Percentiles rank a stretch among this genome's conserved stretches.
Conservation (phyloP, 768 basidiomycete species). For the Xanthoconium stramineum region DNA sequence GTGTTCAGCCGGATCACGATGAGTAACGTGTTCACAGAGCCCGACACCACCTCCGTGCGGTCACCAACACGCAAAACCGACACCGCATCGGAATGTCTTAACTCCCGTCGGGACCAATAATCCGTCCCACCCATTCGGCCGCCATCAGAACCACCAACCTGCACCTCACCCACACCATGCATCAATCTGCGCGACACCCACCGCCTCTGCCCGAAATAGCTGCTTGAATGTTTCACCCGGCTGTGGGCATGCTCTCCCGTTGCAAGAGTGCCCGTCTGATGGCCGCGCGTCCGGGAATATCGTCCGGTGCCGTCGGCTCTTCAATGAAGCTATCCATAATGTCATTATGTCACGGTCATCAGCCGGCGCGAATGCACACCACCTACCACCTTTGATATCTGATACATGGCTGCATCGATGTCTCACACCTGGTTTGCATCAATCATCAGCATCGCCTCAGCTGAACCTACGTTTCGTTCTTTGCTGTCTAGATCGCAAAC, state of each 20-base stretch:
- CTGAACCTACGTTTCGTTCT: constrained; percentile 90
- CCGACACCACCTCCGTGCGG: constrained; percentile 94
- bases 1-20: constrained; percentile 38
- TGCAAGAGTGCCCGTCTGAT: constrained; percentile 79
- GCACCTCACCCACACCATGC: constrained; percentile 86
- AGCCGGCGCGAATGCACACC: background rate
- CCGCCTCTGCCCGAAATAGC: constrained; percentile 81
- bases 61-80: constrained; percentile 81
- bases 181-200: constrained; percentile 88
- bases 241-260: constrained; percentile 96
- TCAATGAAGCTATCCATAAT: constrained; percentile 68
- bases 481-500: constrained; percentile 50
- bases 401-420: constrained; percentile 81
- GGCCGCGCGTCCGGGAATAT: constrained; percentile 80
- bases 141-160: constrained; percentile 82
- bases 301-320: constrained; percentile 90
- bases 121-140: constrained; percentile 55
- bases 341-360: constrained; percentile 8
- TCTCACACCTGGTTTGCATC: constrained; percentile 97
- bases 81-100: background rate
- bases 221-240: constrained; percentile 95
- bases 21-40: constrained; percentile 89
- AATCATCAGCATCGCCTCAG: constrained; percentile 90
- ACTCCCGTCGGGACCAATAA: background rate
- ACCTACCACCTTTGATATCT: constrained; percentile 62